Conservation (phyloP, 192 early-diverging fungal genomes). For the Phycomyces blakesleeanus region DNA sequence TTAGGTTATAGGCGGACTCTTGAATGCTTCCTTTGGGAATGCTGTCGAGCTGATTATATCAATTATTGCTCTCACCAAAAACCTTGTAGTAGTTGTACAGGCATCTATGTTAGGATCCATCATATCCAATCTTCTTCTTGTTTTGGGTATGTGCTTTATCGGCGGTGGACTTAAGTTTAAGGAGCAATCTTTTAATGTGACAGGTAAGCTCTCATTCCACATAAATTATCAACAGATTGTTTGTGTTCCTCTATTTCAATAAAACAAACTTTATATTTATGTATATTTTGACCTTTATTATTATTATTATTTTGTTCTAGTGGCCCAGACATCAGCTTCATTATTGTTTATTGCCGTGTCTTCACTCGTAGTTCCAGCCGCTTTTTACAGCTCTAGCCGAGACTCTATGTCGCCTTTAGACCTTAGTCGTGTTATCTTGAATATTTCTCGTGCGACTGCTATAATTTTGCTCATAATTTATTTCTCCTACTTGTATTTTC, state of each 20-base stretch:
- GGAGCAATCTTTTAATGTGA: constrained; percentile 65
- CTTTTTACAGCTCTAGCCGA: constrained; percentile 41
- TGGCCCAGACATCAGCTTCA: constrained; percentile 68
- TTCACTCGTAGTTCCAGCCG: constrained; percentile 68
- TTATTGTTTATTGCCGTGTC: constrained; percentile 64
- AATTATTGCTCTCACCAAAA: constrained; percentile 75
- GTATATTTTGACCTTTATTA: no score
- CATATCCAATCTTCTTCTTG: constrained; percentile 82
- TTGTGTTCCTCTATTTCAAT: no score
- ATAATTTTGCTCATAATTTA: constrained; percentile 69
- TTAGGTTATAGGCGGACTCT: constrained; percentile 75
- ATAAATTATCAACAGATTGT: no score
- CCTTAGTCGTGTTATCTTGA: constrained; percentile 48
- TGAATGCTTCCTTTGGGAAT: constrained; percentile 65
- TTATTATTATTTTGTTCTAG: neutral
- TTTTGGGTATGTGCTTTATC: constrained; percentile 85
- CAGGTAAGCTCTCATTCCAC: constrained; percentile 12
- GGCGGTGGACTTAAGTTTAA: constrained; percentile 75
- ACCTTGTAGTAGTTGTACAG: constrained; percentile 80
- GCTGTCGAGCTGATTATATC: constrained; percentile 84
- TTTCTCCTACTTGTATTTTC: constrained; percentile 60
- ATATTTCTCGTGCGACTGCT: constrained; percentile 62
- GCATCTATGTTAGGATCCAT: constrained; percentile 88
- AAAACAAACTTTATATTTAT: no score
- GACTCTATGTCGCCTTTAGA: constrained; percentile 37